A percentile compares a stretch with the other conserved stretches of the same genome.
phyloP scores from a whole-genome alignment of 1,284 basidiomycete genomes.

The Boletus putidus region DNA sequence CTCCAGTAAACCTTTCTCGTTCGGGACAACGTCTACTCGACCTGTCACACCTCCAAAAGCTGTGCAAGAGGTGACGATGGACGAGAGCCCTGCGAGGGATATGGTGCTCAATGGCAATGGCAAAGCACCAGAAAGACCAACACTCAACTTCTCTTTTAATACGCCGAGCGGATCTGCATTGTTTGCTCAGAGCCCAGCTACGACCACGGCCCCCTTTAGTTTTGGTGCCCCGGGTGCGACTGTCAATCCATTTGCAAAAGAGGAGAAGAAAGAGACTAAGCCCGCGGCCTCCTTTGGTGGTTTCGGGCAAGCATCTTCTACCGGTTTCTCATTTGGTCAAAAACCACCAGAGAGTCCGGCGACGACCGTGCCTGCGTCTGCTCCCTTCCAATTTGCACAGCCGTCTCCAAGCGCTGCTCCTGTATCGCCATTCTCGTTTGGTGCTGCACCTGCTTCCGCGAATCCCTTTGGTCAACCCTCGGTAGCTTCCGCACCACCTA shows the following conservation, averaged over 20 bases:
- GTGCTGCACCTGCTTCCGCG: constrained; percentile 36
- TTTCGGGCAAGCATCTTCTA: constrained; percentile 35
- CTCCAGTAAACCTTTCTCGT: constrained; percentile 37
- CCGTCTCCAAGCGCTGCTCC: constrained; percentile 41
- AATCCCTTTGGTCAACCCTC: constrained; percentile 48
- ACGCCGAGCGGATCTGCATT: constrained; percentile 38
- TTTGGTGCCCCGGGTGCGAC: constrained; percentile 28
- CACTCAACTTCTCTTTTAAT: constrained; percentile 49
- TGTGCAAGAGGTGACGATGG: constrained; percentile 64
- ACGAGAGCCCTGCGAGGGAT: constrained; percentile 66
- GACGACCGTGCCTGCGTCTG: constrained; percentile 38
- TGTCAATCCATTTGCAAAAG: constrained; percentile 37
- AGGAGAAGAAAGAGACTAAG: constrained; percentile 38
- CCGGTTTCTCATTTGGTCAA: constrained; percentile 39
- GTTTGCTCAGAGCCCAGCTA: constrained; percentile 42
- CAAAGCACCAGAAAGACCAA: constrained; percentile 40
- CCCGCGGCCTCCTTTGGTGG: constrained; percentile 29
- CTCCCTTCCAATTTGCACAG: constrained; percentile 48
- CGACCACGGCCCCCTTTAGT: constrained; percentile 34
- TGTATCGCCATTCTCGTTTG: constrained; percentile 51
- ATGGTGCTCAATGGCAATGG: constrained; percentile 39
- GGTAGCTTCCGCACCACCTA: constrained; percentile 50
- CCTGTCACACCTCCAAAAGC: constrained; percentile 58
- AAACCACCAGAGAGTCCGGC: constrained; percentile 39
- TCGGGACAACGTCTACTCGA: constrained; percentile 34